phyloP scores from a whole-genome alignment of 805 yeast genomes.

The Candida insectorum region DNA sequence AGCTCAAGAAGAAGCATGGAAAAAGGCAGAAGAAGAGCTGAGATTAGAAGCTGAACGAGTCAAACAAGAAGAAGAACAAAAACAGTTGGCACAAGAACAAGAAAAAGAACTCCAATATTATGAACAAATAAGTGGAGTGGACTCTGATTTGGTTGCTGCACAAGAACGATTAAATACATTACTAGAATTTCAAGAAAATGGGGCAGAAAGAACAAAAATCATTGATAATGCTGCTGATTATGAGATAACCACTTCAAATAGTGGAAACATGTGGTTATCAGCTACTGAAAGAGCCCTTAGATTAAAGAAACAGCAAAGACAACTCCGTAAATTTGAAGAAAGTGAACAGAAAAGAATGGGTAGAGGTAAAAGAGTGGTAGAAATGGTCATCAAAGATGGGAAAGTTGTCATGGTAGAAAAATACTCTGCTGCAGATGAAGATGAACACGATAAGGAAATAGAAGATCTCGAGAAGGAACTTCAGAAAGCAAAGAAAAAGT shows the following conservation, averaged over 20 bases:
- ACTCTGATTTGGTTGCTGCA: constrained; percentile 64
- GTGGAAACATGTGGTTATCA: constrained; percentile 76
- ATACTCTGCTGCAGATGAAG: constrained; percentile 17
- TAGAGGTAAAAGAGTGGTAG: constrained; percentile 69
- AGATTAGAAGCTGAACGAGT: constrained; percentile 20
- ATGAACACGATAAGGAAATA: constrained; percentile 30
- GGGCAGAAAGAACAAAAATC: constrained; percentile 86
- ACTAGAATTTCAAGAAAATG: constrained; percentile 76
- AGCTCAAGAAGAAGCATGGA: constrained; percentile 64
- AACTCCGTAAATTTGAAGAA: constrained; percentile 60
- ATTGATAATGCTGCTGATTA: constrained; percentile 92
- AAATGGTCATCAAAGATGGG: constrained; percentile 77
- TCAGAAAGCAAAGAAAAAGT: constrained; percentile 18
- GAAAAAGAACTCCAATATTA: constrained; percentile 43
- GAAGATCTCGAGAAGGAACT: constrained; percentile 33
- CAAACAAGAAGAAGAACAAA: constrained; percentile 15
- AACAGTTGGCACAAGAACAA: constrained; percentile 34
- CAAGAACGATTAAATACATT: constrained; percentile 70
- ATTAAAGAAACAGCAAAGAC: constrained; percentile 80
- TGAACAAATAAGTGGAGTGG: constrained; percentile 37
- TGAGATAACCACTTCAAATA: constrained; percentile 52
- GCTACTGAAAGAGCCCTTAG: constrained; percentile 83
- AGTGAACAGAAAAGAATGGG: constrained; percentile 61
- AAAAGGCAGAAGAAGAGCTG: constrained; percentile 49
- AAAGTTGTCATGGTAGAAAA: constrained; percentile 65